Percentiles rank a stretch among this genome's conserved stretches.
Evolutionary conservation across 2,329 filamentous ascomycete genomes (phyloP).

Genomic region (Ophiostoma sp.): DNA sequence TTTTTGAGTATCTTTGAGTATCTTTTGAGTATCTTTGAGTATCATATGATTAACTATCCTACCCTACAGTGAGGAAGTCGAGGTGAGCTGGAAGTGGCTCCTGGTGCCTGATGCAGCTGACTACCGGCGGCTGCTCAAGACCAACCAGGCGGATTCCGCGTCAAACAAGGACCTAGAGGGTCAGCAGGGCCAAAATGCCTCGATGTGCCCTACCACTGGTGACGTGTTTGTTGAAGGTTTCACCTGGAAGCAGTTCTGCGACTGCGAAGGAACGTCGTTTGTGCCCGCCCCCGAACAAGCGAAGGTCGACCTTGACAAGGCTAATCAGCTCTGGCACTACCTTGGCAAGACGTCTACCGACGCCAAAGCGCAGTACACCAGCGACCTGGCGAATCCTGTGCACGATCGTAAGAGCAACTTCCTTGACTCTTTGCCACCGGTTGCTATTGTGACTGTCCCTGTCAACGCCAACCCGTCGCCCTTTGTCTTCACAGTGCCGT

Average conservation of each 20-base stretch:
- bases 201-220: conserved; percentile 62
- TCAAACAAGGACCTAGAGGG: conserved; percentile 67
- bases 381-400: conserved; percentile 61
- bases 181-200: conserved; percentile 49
- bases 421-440: conserved; percentile 57
- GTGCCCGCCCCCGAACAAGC: conserved; percentile 58
- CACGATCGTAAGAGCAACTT: conserved; percentile 72
- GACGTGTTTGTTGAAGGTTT: conserved; percentile 67
- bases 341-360: conserved; percentile 85
- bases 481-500: conserved; percentile 22
- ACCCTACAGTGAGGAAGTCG: conserved; percentile 67
- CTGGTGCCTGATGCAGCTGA: conserved; percentile 70
- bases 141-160: conserved; percentile 57
- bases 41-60: conserved; percentile 29
- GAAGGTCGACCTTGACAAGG: conserved; percentile 70
- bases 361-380: conserved; percentile 85
- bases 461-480: background rate
- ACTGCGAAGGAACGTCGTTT: conserved; percentile 48
- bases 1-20: background rate
- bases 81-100: conserved; percentile 84
- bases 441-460: background rate
- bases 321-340: conserved; percentile 84
- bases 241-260: conserved; percentile 79
- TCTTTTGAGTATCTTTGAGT: too few relatives aligned
- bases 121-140: conserved; percentile 72